These are phyloP conservation scores for Hypoxylon rickii DNA, from an alignment of 495 filamentous ascomycete species.

Conservation along the genomic window DNA sequence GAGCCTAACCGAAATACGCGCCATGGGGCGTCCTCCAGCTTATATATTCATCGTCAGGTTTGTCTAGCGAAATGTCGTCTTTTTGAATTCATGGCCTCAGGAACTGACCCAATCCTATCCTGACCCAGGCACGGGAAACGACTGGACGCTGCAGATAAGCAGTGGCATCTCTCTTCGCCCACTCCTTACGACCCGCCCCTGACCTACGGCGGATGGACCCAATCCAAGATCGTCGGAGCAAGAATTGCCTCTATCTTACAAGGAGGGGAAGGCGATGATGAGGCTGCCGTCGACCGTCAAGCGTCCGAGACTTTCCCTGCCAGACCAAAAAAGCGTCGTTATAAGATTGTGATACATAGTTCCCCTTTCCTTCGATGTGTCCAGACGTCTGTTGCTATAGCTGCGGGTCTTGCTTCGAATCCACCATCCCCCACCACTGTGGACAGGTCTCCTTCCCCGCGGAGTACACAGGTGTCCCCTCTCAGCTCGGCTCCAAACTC, in stretches of 20 bases:
- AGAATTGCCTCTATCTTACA: slow-evolving; percentile 78
- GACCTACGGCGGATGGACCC: slow-evolving; percentile 92
- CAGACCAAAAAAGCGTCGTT: slow-evolving; percentile 57
- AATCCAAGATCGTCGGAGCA: slow-evolving; percentile 75
- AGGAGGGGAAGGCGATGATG: slow-evolving; percentile 46
- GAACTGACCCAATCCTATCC: slow-evolving; percentile 4
- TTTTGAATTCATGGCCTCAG: not conserved
- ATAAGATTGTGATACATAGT: slow-evolving; percentile 83
- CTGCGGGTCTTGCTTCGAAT: slow-evolving; percentile 80
- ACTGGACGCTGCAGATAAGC: slow-evolving; percentile 88
- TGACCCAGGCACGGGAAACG: slow-evolving; percentile 80
- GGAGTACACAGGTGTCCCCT: slow-evolving; percentile 38
- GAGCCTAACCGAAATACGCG: slow-evolving; percentile 12
- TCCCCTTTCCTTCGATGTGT: slow-evolving; percentile 93
- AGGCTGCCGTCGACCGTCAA: slow-evolving; percentile 33
- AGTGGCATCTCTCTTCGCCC: slow-evolving; percentile 94
- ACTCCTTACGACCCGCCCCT: slow-evolving; percentile 95
- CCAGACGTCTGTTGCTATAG: slow-evolving; percentile 89
- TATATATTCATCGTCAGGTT: slow-evolving; percentile 81
- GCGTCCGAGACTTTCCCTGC: slow-evolving; percentile 22
- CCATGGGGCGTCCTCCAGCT: slow-evolving; percentile 54
- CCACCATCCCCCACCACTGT: slow-evolving; percentile 38
- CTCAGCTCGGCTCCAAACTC: slow-evolving; percentile 19
- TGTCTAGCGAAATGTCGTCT: too few species aligned
- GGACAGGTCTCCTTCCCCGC: slow-evolving; percentile 35